Conservation (phyloP, 1,284 basidiomycete genomes). For the Ustilago xerochloae region DNA sequence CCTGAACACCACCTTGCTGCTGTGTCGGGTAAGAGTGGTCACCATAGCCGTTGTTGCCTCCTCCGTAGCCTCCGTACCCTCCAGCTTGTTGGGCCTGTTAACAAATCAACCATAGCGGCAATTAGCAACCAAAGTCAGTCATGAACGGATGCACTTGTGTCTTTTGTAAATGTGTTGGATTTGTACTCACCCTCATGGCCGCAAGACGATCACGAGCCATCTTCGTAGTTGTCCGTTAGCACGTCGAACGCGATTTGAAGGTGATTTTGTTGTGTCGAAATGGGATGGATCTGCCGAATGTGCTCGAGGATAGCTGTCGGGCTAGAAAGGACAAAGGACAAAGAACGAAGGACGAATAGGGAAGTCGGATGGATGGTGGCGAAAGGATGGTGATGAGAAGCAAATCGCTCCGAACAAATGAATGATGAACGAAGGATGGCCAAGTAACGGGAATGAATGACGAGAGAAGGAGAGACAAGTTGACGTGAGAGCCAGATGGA, state of each 20-base stretch:
- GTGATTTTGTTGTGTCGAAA: neutral
- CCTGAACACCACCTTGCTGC: constrained; percentile 47
- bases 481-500: constrained; percentile 4
- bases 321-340: neutral
- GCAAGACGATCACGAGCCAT: constrained; percentile 59
- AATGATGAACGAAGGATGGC: neutral
- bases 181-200: constrained; percentile 53
- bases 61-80: constrained; percentile 62
- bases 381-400: neutral
- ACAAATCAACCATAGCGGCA: neutral
- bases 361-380: constrained; percentile 1
- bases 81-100: constrained; percentile 55
- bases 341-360: neutral
- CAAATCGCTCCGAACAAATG: neutral
- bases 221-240: neutral
- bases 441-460: neutral
- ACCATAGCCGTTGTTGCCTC: constrained; percentile 67
- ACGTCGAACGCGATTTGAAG: neutral
- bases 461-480: neutral
- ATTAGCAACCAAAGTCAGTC: neutral
- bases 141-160: neutral
- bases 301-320: neutral
- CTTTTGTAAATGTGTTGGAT: neutral
- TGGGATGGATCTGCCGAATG: neutral
- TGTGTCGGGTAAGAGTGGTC: constrained; percentile 66